These are phyloP conservation scores for Ophiosphaerella narmari DNA, from an alignment of 2,329 filamentous ascomycete species.

Conservation along the genomic window DNA sequence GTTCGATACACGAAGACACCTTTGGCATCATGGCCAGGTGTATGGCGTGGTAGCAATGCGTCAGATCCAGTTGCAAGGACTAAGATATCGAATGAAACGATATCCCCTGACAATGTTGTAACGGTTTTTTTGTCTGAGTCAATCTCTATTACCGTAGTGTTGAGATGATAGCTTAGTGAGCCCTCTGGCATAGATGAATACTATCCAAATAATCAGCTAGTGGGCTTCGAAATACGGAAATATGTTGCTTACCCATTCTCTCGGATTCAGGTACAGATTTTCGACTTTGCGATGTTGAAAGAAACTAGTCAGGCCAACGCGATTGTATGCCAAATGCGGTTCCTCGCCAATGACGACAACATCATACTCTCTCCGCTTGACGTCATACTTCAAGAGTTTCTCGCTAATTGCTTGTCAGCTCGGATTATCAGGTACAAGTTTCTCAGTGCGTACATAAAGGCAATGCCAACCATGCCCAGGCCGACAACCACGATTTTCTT, in stretches of 20 bases:
- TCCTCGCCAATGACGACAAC: conserved; percentile 88
- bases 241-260: conserved; percentile 68
- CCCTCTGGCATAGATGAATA: conserved; percentile 70
- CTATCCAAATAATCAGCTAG: conserved; percentile 45
- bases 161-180: conserved; percentile 74
- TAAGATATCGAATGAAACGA: conserved; percentile 76
- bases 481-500: conserved; percentile 83
- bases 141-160: conserved; percentile 73
- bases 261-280: conserved; percentile 84
- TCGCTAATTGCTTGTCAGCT: conserved; percentile 61
- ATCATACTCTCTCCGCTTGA: conserved; percentile 74
- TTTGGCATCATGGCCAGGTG: conserved; percentile 76
- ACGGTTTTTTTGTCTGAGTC: conserved; percentile 68
- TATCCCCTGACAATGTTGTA: conserved; percentile 70
- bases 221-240: not conserved
- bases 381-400: conserved; percentile 84
- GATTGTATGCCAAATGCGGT: conserved; percentile 85
- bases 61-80: conserved; percentile 87
- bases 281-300: conserved; percentile 86
- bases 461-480: conserved; percentile 88
- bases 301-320: conserved; percentile 86
- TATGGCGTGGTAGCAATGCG: conserved; percentile 73
- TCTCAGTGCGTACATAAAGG: conserved; percentile 68
- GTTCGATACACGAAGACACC: conserved; percentile 91
- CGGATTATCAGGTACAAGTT: not conserved